Evolutionary conservation across 225 moss, liverwort and hornwort genomes (phyloP).

Genomic region (Pseudoscleropodium purum): DNA sequence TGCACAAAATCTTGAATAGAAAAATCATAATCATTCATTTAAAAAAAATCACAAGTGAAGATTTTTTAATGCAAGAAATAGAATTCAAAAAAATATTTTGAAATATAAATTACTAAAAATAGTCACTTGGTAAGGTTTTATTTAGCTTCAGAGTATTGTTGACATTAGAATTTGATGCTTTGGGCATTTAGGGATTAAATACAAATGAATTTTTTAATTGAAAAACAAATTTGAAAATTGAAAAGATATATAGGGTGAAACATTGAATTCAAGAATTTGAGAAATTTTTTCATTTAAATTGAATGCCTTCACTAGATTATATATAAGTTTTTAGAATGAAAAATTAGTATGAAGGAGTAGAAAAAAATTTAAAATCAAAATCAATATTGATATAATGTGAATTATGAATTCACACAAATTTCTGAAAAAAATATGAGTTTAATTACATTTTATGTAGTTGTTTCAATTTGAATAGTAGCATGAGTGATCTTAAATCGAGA

Average conservation of each 20-base stretch:
- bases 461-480: slow-evolving; percentile 83
- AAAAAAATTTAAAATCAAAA: neutral
- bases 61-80: too few relatives aligned
- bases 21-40: too few relatives aligned
- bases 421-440: neutral
- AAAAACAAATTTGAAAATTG: neutral
- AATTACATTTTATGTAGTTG: neutral
- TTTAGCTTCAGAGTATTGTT: neutral
- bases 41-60: too few relatives aligned
- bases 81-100: too few relatives aligned
- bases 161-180: neutral
- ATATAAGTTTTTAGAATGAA: neutral
- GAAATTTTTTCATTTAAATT: neutral
- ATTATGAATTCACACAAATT: neutral
- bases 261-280: neutral
- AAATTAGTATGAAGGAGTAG: neutral
- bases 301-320: neutral
- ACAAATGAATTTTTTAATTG: neutral
- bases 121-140: neutral
- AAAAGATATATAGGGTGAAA: neutral
- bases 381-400: neutral
- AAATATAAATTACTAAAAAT: too few relatives aligned
- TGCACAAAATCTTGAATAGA: too few relatives aligned
- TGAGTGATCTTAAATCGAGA: slow-evolving; percentile 60
- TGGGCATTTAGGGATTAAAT: neutral